phyloP scores from a whole-genome alignment of 148 eudicot genomes.

The Linanthus parryae region DNA sequence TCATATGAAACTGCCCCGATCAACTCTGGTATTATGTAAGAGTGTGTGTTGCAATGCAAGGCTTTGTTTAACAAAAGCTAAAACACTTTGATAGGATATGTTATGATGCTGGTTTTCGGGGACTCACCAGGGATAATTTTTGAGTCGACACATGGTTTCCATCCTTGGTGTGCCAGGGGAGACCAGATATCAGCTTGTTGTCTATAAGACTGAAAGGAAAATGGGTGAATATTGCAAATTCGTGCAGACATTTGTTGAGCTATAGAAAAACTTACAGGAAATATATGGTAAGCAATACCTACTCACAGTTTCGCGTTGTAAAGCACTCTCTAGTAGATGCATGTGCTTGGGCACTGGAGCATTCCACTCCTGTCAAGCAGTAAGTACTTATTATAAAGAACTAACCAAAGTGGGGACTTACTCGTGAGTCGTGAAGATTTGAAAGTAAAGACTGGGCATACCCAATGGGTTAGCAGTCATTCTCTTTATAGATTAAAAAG shows the following conservation, averaged over 20 bases:
- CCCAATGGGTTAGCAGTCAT: neutral
- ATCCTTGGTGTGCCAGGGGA: slow-evolving; percentile 75
- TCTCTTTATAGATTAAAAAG: no score
- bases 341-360: slow-evolving; percentile 61
- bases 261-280: neutral
- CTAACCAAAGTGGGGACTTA: neutral
- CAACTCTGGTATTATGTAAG: no score
- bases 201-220: slow-evolving; percentile 37
- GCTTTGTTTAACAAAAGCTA: neutral
- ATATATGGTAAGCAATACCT: slow-evolving; percentile 20
- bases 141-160: slow-evolving; percentile 48
- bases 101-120: neutral
- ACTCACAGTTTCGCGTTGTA: slow-evolving; percentile 63
- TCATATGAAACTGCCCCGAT: neutral
- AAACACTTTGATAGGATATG: no score
- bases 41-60: neutral
- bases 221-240: slow-evolving; percentile 10
- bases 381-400: slow-evolving; percentile 1
- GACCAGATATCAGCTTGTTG: slow-evolving; percentile 61
- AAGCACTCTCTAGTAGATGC: slow-evolving; percentile 47
- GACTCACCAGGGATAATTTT: slow-evolving; percentile 35
- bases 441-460: neutral
- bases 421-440: neutral
- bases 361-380: slow-evolving; percentile 67
- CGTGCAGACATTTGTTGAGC: neutral